These are phyloP conservation scores for Hygrocybe punicea DNA, from an alignment of 768 basidiomycete genomes.

Conservation along the genomic window DNA sequence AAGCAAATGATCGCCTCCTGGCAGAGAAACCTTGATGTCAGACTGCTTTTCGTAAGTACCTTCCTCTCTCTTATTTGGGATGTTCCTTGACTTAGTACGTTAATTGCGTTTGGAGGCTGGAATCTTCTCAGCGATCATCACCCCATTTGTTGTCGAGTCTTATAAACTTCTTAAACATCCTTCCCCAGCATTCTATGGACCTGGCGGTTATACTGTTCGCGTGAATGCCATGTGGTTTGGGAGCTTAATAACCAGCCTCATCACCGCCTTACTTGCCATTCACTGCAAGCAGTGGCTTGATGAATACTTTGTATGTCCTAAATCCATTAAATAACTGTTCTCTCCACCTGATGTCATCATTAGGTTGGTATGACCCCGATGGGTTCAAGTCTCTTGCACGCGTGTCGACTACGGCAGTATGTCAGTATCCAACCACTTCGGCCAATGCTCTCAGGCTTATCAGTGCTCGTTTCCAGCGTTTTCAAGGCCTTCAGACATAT, in stretches of 20 bases:
- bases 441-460: neutral
- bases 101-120: conserved; percentile 7
- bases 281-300: conserved; percentile 17
- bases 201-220: conserved; percentile 11
- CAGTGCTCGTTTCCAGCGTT: neutral
- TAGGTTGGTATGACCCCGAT: neutral
- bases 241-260: conserved; percentile 15
- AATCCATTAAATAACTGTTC: neutral
- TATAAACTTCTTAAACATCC: conserved; percentile 12
- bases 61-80: neutral
- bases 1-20: neutral
- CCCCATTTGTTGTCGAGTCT: conserved; percentile 14
- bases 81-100: too few species aligned
- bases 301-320: conserved; percentile 8
- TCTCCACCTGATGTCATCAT: neutral
- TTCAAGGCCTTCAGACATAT: conserved; percentile 7
- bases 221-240: conserved; percentile 18
- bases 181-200: conserved; percentile 1
- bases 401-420: conserved; percentile 15
- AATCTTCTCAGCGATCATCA: conserved; percentile 15
- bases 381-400: neutral
- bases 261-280: conserved; percentile 13
- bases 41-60: conserved; percentile 12
- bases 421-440: neutral
- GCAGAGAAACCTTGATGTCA: conserved; percentile 1